Base-by-base conservation (phyloP, 768 basidiomycete genomes). In the Amanita brunnescens region DNA sequence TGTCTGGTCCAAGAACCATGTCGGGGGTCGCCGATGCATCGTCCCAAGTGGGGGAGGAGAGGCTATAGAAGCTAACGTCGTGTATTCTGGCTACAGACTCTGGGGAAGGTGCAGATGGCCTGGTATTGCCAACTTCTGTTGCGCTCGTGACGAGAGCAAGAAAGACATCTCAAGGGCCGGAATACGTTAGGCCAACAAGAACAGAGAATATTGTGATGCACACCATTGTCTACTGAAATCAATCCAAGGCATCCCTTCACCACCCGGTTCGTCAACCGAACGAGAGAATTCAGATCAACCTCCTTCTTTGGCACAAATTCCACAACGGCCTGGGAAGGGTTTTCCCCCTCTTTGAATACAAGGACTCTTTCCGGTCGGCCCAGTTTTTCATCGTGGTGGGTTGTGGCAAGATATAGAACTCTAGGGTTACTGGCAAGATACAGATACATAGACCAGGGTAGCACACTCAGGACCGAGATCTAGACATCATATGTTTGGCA, bases 31-130 rank as follows among this genome's bases (percentile, higher is more conserved):
- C 61, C 21, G 78, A 69, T 44, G 80, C 69, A 57, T 89, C 83
- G 60, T 99, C 96, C 88, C 89, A 99, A 10, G 78, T 69, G 1
- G 87, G 72, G 26, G 89, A 86, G 8, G 84, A 86, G 57, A 99
- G 68, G 59, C 89, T 89, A 69, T 83, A 92, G 71, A 97, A 98
- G 38, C 76, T 82, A 48, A 96, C 91, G 61, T 88, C 83, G 54
- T 93, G 82, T 51, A 99, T 93, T 54, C 82, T 84, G 8, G 83
- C 83, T 13, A 93, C 83, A 20, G 79, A 78, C 66, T 88, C 83
- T 10, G 83, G 72, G 54, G 73, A 64, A 58, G 67, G 57, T 54
- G 77, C 71, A 39, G 81, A 77, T 55, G 83, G 77, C 54, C 82
- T 72, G 40, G 82, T 80, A 61, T 83, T 81, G 40, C 86, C 90